Base-by-base conservation (phyloP, 192 early-diverging fungal genomes). In the Podila clonocystis region DNA sequence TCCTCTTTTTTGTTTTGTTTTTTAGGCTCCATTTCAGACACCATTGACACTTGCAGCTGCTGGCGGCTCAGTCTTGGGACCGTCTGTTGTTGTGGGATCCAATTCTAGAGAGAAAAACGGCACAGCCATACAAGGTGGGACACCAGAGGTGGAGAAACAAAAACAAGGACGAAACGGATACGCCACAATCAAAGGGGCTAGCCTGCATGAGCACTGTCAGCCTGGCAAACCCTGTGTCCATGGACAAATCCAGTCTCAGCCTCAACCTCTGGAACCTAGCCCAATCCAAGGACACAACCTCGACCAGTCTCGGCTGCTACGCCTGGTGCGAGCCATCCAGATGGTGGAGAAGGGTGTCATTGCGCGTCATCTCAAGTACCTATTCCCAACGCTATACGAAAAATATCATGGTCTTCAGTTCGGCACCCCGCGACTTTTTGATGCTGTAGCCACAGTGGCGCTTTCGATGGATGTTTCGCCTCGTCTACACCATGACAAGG, bases 401-500 rank as follows among this genome's bases (percentile, higher is more conserved):
- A 80, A 80, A 36, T 80, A 80, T 30, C 77, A 80, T 50, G 77
- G 77, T 41, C 67, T 80, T 1, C 77, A 80, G 28, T 80, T 80
- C 58, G 77, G 77, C 11, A 80, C 77, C 15, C 77, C 77, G 9
- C 70, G 77, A 19, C 48, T 80, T 31, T 80, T 73, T 73, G 77
- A 80, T 61, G 77, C 77, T 0, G 77, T 80, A n/a, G 77, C 77
- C 24, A 80, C 77, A 20, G 77, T 80, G 5, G 77, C 66, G 11
- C 7, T 80, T 62, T 65, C 77, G 19, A 68, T 80, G 65, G 77
- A 80, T 52, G 77, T 80, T 11, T 72, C 77, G 5, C 77, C 77
- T 29, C 77, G 77, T 7, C 67, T 65, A 3, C 77, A 80, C 20
- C 67, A 73, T 45, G 77, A 80, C 63, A 80, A 63, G 58, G 62